A percentile compares a stretch with the other conserved stretches of the same genome.
These are phyloP conservation scores for Alternaria gaisen DNA, from an alignment of 2,329 filamentous ascomycete genomes.

Conservation along the genomic window DNA sequence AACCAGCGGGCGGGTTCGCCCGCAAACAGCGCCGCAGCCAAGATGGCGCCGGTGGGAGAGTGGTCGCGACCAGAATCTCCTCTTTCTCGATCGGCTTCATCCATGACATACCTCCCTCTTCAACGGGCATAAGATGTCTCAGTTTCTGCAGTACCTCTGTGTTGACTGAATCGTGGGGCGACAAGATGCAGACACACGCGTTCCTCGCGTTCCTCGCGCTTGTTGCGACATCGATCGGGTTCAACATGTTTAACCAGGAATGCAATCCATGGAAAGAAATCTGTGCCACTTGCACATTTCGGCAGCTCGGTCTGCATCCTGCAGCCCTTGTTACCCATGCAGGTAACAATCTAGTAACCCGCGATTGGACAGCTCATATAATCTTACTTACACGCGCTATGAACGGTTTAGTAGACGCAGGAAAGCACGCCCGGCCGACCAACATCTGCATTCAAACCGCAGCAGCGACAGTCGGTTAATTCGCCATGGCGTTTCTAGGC, in stretches of 20 bases:
- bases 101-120: background rate
- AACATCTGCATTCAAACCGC: background rate
- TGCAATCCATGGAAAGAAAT: background rate
- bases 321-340: background rate
- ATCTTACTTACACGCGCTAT: background rate
- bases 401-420: background rate
- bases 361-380: slow-evolving; percentile 4
- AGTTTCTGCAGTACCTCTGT: background rate
- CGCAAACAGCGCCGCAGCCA: slow-evolving; percentile 1
- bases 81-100: background rate
- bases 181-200: too few species aligned
- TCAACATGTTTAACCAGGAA: background rate
- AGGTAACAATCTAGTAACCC: background rate
- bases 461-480: background rate
- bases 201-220: too few species aligned
- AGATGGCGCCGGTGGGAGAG: background rate
- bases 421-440: background rate
- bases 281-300: background rate
- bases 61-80: background rate
- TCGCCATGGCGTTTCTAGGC: background rate
- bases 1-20: background rate
- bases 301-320: background rate
- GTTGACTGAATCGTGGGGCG: background rate
- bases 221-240: background rate
- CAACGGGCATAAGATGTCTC: background rate